Evolutionary conservation across 345 rosid species (phyloP).

Genomic region (Eucalyptus pumila): DNA sequence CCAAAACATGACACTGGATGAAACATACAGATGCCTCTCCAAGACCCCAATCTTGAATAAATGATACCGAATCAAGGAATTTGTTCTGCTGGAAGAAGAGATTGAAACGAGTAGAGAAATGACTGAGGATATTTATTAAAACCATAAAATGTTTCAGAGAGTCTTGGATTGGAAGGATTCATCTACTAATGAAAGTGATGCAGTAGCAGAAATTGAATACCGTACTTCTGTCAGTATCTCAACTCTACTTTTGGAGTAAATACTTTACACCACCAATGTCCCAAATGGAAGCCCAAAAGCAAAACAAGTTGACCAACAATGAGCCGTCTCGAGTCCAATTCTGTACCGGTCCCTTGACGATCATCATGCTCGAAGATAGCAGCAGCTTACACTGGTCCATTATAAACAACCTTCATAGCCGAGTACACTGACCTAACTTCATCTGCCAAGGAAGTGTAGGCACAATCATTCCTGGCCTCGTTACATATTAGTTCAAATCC

Average conservation of each 20-base stretch:
- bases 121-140: neutral
- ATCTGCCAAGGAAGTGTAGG: slow-evolving; percentile 16
- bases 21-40: neutral
- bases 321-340: too few relatives aligned
- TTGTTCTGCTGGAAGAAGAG: too few relatives aligned
- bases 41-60: neutral
- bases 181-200: neutral
- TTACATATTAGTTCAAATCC: neutral
- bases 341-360: too few relatives aligned
- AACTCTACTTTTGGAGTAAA: too few relatives aligned
- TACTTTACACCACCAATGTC: too few relatives aligned
- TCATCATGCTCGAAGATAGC: too few relatives aligned
- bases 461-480: neutral
- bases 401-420: slow-evolving; percentile 16
- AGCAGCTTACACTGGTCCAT: too few relatives aligned
- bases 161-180: neutral
- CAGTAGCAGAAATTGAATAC: neutral
- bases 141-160: neutral
- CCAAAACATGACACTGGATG: neutral
- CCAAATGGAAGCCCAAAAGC: too few relatives aligned
- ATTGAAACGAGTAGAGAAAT: neutral
- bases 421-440: slow-evolving; percentile 43
- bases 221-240: neutral
- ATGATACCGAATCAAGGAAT: neutral
- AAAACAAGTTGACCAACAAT: too few relatives aligned